phyloP scores from a whole-genome alignment of 2,329 filamentous ascomycete genomes.

The Trichophyton verrucosum region DNA sequence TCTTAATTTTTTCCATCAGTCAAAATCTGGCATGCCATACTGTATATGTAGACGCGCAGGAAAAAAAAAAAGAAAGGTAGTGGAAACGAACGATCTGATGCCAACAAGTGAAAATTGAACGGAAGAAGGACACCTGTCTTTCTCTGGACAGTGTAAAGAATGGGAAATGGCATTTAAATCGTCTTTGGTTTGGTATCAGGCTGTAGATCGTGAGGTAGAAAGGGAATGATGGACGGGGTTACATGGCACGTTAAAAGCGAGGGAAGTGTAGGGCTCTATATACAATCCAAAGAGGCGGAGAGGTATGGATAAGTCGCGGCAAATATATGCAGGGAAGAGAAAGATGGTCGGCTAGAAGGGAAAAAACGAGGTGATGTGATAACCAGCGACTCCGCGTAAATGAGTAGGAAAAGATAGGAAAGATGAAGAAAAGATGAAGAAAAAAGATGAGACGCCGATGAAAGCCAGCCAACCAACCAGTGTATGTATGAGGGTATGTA shows the following conservation, averaged over 20 bases:
- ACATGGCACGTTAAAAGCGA: not conserved
- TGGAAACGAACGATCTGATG: no score
- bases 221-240: not conserved
- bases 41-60: not conserved
- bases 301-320: not conserved
- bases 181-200: no score
- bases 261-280: not conserved
- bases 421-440: not conserved
- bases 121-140: no score
- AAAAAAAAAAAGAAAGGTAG: no score
- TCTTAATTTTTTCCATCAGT: not conserved
- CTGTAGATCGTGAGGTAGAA: not conserved
- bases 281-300: not conserved
- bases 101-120: no score
- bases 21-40: not conserved
- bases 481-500: not conserved
- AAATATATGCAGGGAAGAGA: conserved; percentile 1
- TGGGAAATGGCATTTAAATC: no score
- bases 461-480: not conserved
- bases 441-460: not conserved
- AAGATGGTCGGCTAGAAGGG: no score
- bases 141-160: no score
- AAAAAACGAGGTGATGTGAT: not conserved
- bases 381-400: not conserved
- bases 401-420: not conserved